phyloP scores from a whole-genome alignment of 495 filamentous ascomycete genomes.

The Penicillium manginii region DNA sequence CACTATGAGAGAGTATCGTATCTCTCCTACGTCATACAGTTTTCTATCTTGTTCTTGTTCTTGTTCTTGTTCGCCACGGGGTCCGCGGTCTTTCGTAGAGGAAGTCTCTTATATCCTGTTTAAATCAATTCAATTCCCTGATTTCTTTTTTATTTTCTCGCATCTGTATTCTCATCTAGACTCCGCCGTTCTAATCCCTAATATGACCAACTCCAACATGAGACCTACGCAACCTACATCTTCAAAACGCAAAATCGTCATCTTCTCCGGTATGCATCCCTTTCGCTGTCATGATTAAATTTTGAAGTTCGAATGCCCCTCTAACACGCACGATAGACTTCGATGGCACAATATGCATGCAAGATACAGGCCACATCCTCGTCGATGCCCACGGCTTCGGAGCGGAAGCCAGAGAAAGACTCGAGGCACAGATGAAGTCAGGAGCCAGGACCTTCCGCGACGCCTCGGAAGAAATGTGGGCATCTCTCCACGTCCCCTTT shows the following conservation, averaged over 20 bases:
- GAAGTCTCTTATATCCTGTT: background rate
- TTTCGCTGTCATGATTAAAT: background rate
- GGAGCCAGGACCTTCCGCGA: slow-evolving; percentile 72
- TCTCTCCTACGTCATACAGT: slow-evolving; percentile 23
- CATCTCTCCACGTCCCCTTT: slow-evolving; percentile 68
- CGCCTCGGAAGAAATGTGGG: slow-evolving; percentile 81
- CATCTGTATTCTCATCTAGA: background rate
- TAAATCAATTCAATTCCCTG: background rate
- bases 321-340: slow-evolving; percentile 54
- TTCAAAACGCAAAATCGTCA: slow-evolving; percentile 35
- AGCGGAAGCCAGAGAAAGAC: slow-evolving; percentile 52
- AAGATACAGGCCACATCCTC: slow-evolving; percentile 77
- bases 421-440: slow-evolving; percentile 69
- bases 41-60: slow-evolving; percentile 25
- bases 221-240: slow-evolving; percentile 5
- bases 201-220: slow-evolving; percentile 27
- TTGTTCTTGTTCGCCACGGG: slow-evolving; percentile 27
- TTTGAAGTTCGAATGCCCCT: too few species aligned
- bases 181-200: background rate
- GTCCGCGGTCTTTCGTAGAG: background rate
- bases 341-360: slow-evolving; percentile 79
- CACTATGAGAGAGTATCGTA: slow-evolving; percentile 23
- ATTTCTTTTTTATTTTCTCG: background rate
- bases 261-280: slow-evolving; percentile 34
- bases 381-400: slow-evolving; percentile 73